Evolutionary conservation across 78 protist species (phyloP).

Genomic region (Dictyostelium purpureum): DNA sequence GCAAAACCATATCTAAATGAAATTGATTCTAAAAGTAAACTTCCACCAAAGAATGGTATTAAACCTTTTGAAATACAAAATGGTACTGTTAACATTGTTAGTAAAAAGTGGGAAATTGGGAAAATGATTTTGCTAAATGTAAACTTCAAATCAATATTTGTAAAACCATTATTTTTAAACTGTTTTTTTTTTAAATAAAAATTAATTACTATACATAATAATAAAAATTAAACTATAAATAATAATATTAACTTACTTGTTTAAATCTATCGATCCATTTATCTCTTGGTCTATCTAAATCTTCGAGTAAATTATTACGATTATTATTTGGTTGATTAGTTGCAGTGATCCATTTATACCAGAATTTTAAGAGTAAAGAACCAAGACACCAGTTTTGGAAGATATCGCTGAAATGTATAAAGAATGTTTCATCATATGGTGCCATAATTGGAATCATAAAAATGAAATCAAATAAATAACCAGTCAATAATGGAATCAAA

Average conservation of each 20-base stretch:
- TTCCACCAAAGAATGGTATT: conserved; percentile 63
- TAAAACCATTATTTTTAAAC: conserved; percentile 49
- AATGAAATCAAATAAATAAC: conserved; percentile 41
- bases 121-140: conserved; percentile 36
- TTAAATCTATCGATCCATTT: conserved; percentile 62
- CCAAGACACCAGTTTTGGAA: conserved; percentile 58
- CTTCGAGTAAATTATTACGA: conserved; percentile 29
- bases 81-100: conserved; percentile 55
- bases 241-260: not conserved
- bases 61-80: conserved; percentile 28
- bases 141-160: conserved; percentile 21
- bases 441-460: conserved; percentile 41
- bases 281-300: conserved; percentile 46
- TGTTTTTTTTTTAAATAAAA: not conserved
- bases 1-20: conserved; percentile 44
- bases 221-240: too few relatives aligned
- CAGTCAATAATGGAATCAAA: conserved; percentile 31
- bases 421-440: conserved; percentile 46
- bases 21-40: conserved; percentile 18
- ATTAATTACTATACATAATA: too few relatives aligned
- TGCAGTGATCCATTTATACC: conserved; percentile 56
- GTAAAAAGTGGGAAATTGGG: conserved; percentile 44
- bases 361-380: conserved; percentile 25
- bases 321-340: not conserved
- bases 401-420: not conserved